Evolutionary conservation across 208 protist species (phyloP).

Genomic region (Phytomonas francai): DNA sequence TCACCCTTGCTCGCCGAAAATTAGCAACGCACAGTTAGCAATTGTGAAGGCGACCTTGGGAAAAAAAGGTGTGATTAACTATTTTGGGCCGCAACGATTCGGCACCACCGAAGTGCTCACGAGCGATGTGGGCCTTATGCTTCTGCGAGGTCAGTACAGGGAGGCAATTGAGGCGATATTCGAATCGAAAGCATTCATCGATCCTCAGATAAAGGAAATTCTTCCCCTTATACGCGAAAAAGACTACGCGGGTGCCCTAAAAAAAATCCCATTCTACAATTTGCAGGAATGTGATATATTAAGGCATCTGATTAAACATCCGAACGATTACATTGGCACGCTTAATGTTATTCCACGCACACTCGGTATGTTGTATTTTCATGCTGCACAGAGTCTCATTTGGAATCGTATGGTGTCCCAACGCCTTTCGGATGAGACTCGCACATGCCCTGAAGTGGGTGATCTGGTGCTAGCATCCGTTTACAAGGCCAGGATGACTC

Average conservation of each 20-base stretch:
- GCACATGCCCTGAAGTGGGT: conserved; percentile 43
- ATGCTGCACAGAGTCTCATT: conserved; percentile 90
- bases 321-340: conserved; percentile 65
- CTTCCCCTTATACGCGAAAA: conserved; percentile 21
- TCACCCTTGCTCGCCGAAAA: conserved; percentile 13
- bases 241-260: conserved; percentile 40
- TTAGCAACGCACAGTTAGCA: neutral
- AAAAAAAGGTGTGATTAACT: conserved; percentile 90
- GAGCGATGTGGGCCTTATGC: conserved; percentile 76
- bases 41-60: conserved; percentile 22
- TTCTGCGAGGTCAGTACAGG: conserved; percentile 72
- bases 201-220: conserved; percentile 33
- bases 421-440: conserved; percentile 40
- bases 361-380: conserved; percentile 89
- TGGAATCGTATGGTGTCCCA: conserved; percentile 91
- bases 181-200: conserved; percentile 44
- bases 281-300: conserved; percentile 81
- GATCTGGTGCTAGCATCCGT: conserved; percentile 74
- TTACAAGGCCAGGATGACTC: conserved; percentile 15
- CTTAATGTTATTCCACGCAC: conserved; percentile 78
- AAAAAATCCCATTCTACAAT: conserved; percentile 61
- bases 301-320: conserved; percentile 47
- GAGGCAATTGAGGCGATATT: conserved; percentile 68
- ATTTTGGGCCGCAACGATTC: conserved; percentile 94
- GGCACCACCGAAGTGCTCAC: conserved; percentile 89